Evolutionary conservation across 106 monocot genomes (phyloP), one percentile per base, ranked within the genome.

Genomic region (Triglochin maritima): DNA sequence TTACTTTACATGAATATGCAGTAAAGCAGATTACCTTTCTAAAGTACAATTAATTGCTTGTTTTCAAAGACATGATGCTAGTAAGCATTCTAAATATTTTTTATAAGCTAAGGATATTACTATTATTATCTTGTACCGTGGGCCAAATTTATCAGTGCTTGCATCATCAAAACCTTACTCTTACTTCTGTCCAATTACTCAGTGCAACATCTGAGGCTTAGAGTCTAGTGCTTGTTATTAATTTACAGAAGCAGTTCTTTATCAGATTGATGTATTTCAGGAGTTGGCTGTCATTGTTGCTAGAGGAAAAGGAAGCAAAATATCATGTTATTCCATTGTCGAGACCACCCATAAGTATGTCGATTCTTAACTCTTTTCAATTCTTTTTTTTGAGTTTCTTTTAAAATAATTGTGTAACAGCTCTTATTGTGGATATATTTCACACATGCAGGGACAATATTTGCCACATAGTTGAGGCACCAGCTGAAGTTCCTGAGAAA

Each of bases 401-500:
- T 6, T 51, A 4, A 17, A 16, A 53, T n/a, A 17, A 44, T 74
- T 2, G 44, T 62, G 4, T 48, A 50, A 43, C 3, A 43, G 46
- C 44, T 62, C 65, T 7, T 65, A 50, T 49, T n/a, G 29, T 65
- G 4, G 7, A 14, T 46, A 5, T 50, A 52, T 5, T 8, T 66
- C 6, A 9, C 4, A 5, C 17, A 41, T 53, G 62, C 57, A 96
- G 96, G 79, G 80, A 96, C 73, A 96, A 84, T 66, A 96, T 96
- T 15, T 96, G 96, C 47, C 96, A 91, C 69, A 82, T 96, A 64
- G 96, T 96, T 67, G 88, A 96, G 82, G 81, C 96, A 68, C 96
- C 96, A 56, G 96, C 96, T 59, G 63, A 84, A 74, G 77, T 96
- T 47, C 56, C 86, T 71, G 80, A 82, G 57, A 82, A 77, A 68